Evolutionary conservation across 805 yeast species (phyloP).

Genomic region (Teunomyces stri): DNA sequence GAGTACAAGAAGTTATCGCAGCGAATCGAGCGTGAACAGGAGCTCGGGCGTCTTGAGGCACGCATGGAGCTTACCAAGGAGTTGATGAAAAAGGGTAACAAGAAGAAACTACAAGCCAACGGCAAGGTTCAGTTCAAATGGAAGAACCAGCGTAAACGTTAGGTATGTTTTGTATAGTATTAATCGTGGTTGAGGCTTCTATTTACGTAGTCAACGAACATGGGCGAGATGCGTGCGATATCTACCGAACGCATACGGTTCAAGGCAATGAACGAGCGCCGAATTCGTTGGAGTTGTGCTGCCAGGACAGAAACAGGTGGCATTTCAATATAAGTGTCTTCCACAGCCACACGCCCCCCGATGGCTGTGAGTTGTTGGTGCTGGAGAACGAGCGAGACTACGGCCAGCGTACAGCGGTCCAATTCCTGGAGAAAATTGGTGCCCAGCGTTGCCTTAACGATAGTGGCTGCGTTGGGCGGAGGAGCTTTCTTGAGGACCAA

Average conservation of each 20-base stretch:
- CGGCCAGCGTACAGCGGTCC: conserved; percentile 66
- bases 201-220: conserved; percentile 77
- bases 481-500: conserved; percentile 60
- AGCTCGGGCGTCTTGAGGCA: conserved; percentile 65
- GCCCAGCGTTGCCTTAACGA: conserved; percentile 75
- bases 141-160: conserved; percentile 72
- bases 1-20: conserved; percentile 58
- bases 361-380: conserved; percentile 52
- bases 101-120: conserved; percentile 65
- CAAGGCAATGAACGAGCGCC: conserved; percentile 79
- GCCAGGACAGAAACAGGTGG: conserved; percentile 62
- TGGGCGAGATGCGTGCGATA: conserved; percentile 58
- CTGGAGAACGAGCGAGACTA: conserved; percentile 60
- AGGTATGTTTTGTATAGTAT: conserved; percentile 4
- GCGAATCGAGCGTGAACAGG: conserved; percentile 66
- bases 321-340: conserved; percentile 51
- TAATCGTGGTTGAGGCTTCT: conserved; percentile 48
- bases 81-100: conserved; percentile 86
- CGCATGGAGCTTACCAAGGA: conserved; percentile 79
- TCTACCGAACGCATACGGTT: conserved; percentile 79
- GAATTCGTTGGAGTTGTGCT: conserved; percentile 77
- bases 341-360: conserved; percentile 51
- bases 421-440: conserved; percentile 74
- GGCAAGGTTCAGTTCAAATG: conserved; percentile 80
- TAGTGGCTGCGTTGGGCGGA: conserved; percentile 82